Evolutionary conservation across 208 protist genomes (phyloP).

Genomic region (Wallacemonas sp.): DNA sequence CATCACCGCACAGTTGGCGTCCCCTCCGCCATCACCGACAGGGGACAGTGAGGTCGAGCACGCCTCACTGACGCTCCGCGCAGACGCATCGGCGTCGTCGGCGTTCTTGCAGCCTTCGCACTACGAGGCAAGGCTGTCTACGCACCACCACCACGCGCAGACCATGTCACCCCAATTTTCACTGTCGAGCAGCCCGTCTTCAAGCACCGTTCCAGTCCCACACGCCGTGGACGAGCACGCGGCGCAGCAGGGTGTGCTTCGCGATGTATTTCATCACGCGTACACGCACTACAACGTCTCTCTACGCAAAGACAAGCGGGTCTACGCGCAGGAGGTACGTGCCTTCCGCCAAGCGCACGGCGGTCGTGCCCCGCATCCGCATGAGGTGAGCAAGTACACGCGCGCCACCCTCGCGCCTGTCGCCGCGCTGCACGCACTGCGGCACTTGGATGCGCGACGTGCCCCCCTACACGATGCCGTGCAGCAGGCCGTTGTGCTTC

Average conservation of each 20-base stretch:
- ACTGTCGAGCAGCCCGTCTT: not conserved
- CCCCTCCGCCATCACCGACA: too few relatives aligned
- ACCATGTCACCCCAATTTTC: not conserved
- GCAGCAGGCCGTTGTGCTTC: conserved; percentile 48
- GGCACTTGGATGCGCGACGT: conserved; percentile 16
- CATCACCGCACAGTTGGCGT: too few relatives aligned
- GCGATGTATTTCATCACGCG: conserved; percentile 35
- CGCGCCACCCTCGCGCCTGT: conserved; percentile 63
- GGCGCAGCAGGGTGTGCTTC: conserved; percentile 33
- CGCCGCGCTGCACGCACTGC: conserved; percentile 47
- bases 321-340: conserved; percentile 45
- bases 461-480: conserved; percentile 36
- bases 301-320: conserved; percentile 44
- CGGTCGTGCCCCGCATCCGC: conserved; percentile 23
- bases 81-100: not conserved
- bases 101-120: conserved; percentile 21
- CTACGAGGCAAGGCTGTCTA: conserved; percentile 13
- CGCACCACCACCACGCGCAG: conserved; percentile 23
- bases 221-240: not conserved
- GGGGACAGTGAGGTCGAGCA: too few relatives aligned
- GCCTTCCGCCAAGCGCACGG: conserved; percentile 55
- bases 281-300: conserved; percentile 37
- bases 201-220: not conserved
- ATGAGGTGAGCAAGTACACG: conserved; percentile 52
- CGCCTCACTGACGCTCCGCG: not conserved